Evolutionary conservation across 1,139 yeast species (phyloP), one percentile per base, ranked within the genome.

Genomic region (Sugiyamaella sp.): DNA sequence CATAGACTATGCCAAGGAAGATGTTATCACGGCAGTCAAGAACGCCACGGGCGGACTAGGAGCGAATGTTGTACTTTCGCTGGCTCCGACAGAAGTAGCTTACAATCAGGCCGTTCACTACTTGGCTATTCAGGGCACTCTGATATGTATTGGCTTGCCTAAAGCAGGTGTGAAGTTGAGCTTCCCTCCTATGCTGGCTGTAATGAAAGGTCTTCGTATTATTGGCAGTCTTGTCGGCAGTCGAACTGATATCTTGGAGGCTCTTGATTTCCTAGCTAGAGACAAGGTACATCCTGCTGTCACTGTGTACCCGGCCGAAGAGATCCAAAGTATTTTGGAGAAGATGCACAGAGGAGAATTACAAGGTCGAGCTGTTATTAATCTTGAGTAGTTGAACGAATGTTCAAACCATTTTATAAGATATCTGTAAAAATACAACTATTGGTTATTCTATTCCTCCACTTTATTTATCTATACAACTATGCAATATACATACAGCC

Each of bases 91-190:
- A 42, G 86, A 80, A 66, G 73, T 72, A 56, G 89, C 90, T 55
- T 82, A 84, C 62, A 74, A 79, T 52, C 81, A 81, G 66, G 84
- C 89, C 6, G 74, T 81, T 58, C 74, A 77, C 57, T 85, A 81
- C 72, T 84, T 83, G 56, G 80, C 88, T 70, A 70, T 86, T 20
- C 76, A 80, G 54, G 91, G 91, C 68, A 80, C 85, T 54, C 84
- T 84, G 61, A 89, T 85, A 49, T 74, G 84, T 64, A 89, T 85
- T 60, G 90, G 89, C 60, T 74, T 85, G 66, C 90, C 90, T 60
- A 84, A 86, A 37, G 78, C 79, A 60, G 87, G 89, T 51, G 76
- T 79, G 9, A 46, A 46, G 49, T 56, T 67, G 77, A 80, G 59
- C 69, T 73, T 57, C 76, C 85, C 40, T 76, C 81, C 54, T 81